phyloP scores from a whole-genome alignment of 441 rosid species.

The Kokia cookei region DNA sequence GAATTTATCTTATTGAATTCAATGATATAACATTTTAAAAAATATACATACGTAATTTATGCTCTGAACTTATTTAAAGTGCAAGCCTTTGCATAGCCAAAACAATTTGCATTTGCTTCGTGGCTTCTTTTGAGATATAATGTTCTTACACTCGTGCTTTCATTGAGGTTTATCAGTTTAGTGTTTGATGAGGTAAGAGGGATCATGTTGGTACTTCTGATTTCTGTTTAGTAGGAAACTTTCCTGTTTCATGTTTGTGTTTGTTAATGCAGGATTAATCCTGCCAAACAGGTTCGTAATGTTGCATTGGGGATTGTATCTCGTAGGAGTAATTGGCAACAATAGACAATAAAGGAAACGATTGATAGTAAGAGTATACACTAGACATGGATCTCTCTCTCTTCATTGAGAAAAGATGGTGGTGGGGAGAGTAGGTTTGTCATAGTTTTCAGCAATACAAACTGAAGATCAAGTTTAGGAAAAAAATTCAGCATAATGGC shows the following conservation, averaged over 20 bases:
- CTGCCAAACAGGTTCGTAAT: conserved; percentile 55
- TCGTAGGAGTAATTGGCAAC: conserved; percentile 84
- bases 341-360: conserved; percentile 73
- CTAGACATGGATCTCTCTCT: not conserved
- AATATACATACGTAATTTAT: no score
- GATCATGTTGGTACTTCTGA: not conserved
- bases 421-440: not conserved
- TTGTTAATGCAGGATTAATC: not conserved
- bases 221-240: not conserved
- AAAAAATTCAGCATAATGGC: not conserved
- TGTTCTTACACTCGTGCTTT: conserved; percentile 73
- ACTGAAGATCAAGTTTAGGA: not conserved
- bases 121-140: conserved; percentile 59
- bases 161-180: conserved; percentile 80
- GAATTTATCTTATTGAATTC: no score
- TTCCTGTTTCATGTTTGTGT: not conserved
- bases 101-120: conserved; percentile 76
- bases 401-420: not conserved
- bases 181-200: conserved; percentile 82
- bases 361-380: conserved; percentile 52
- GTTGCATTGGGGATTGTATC: conserved; percentile 87
- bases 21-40: not conserved
- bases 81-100: conserved; percentile 88
- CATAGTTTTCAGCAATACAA: not conserved
- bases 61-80: conserved; percentile 41